Evolutionary conservation across 208 protist genomes (phyloP).

Genomic region (Trypanosoma brucei): DNA sequence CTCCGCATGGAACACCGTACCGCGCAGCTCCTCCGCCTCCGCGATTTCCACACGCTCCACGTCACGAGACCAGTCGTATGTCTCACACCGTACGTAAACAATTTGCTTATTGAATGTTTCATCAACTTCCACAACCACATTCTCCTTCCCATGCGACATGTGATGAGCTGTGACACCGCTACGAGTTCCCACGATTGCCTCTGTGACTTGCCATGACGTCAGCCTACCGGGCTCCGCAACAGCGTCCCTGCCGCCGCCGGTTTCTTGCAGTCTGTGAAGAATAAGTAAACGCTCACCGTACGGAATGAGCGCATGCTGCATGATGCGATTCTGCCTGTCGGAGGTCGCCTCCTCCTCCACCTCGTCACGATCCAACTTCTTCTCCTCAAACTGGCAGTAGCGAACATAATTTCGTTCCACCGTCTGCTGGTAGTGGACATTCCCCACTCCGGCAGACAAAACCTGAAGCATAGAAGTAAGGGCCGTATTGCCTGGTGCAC

Average conservation of each 20-base stretch:
- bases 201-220: slow-evolving; percentile 64
- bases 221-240: slow-evolving; percentile 28
- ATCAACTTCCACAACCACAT: slow-evolving; percentile 76
- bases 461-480: slow-evolving; percentile 76
- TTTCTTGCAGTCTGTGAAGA: slow-evolving; percentile 44
- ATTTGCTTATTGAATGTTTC: slow-evolving; percentile 81
- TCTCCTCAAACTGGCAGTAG: slow-evolving; percentile 49
- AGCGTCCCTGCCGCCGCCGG: slow-evolving; percentile 4
- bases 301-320: slow-evolving; percentile 73
- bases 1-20: slow-evolving; percentile 61
- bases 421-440: slow-evolving; percentile 45
- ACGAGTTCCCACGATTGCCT: slow-evolving; percentile 64
- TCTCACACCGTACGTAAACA: slow-evolving; percentile 63
- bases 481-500: slow-evolving; percentile 34
- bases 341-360: slow-evolving; percentile 60
- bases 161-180: slow-evolving; percentile 70
- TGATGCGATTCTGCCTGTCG: slow-evolving; percentile 82
- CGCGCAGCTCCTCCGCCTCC: slow-evolving; percentile 68
- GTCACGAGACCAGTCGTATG: slow-evolving; percentile 59
- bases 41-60: slow-evolving; percentile 67
- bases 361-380: slow-evolving; percentile 43
- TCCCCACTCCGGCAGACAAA: slow-evolving; percentile 65
- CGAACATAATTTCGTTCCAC: slow-evolving; percentile 53
- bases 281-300: slow-evolving; percentile 69
- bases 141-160: slow-evolving; percentile 53